Percentiles rank a stretch among this genome's conserved stretches.
Evolutionary conservation across 805 yeast species (phyloP).

Genomic region (Wickerhamiella shivajii): DNA sequence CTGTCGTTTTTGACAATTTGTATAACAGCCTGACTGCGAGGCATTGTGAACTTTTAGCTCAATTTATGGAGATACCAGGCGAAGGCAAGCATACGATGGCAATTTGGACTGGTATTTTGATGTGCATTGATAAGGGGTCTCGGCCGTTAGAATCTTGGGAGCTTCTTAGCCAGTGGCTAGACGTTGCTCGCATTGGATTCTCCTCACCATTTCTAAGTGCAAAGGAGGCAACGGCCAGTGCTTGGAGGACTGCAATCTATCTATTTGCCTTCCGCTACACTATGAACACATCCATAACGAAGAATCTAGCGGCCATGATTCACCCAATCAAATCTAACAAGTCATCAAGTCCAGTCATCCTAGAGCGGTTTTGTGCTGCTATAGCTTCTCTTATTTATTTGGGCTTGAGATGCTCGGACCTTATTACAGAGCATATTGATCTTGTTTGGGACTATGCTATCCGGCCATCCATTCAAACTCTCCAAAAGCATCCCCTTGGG

Average conservation of each 20-base stretch:
- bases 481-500: background rate
- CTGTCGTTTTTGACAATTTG: background rate
- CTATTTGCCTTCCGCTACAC: conserved; percentile 9
- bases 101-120: conserved; percentile 6
- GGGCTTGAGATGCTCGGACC: conserved; percentile 1
- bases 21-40: too few species aligned
- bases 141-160: conserved; percentile 5
- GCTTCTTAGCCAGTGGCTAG: conserved; percentile 11
- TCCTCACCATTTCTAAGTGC: conserved; percentile 3
- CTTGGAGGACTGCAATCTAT: conserved; percentile 12
- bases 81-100: conserved; percentile 8
- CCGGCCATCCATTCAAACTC: background rate
- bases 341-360: background rate
- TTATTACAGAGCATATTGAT: too few species aligned
- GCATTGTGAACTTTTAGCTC: background rate
- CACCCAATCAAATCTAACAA: conserved; percentile 9
- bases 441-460: background rate
- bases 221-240: conserved; percentile 7
- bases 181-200: conserved; percentile 10
- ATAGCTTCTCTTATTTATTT: background rate
- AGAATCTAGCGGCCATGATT: conserved; percentile 6
- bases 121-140: conserved; percentile 5
- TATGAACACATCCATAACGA: conserved; percentile 6
- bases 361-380: background rate
- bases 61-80: conserved; percentile 3